Conservation (phyloP, 441 rosid species). For the Adansonia rubrostipa region DNA sequence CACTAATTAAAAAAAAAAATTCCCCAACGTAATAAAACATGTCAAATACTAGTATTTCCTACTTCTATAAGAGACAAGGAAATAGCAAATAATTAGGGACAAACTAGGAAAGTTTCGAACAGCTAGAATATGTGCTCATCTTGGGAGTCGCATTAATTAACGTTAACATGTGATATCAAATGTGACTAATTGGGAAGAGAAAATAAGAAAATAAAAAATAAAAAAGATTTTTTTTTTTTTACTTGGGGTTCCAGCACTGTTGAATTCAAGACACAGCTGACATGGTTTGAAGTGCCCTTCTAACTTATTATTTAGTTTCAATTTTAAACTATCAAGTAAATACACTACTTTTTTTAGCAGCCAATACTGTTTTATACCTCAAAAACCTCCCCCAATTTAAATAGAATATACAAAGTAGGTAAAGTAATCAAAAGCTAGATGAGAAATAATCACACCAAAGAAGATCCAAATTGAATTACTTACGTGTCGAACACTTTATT, state of each 20-base stretch:
- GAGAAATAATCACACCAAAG: slow-evolving; percentile 11
- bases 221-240: neutral
- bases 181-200: slow-evolving; percentile 40
- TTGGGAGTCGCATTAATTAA: slow-evolving; percentile 28
- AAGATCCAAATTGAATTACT: slow-evolving; percentile 6
- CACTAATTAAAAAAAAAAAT: too few species aligned
- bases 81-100: slow-evolving; percentile 29
- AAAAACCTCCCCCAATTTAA: slow-evolving; percentile 19
- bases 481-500: too few species aligned
- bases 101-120: slow-evolving; percentile 31
- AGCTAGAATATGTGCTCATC: slow-evolving; percentile 9
- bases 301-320: neutral
- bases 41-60: neutral
- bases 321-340: neutral
- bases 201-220: neutral
- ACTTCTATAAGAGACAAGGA: slow-evolving; percentile 19
- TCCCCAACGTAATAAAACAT: too few species aligned
- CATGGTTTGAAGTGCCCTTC: neutral
- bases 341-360: neutral
- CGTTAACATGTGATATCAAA: slow-evolving; percentile 40
- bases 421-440: slow-evolving; percentile 8
- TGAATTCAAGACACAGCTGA: slow-evolving; percentile 24
- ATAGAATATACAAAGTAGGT: slow-evolving; percentile 12
- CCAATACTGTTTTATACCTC: slow-evolving; percentile 21
- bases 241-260: neutral